Evolutionary conservation across 495 filamentous ascomycete species (phyloP).

Genomic region (Cercophora newfieldiana): DNA sequence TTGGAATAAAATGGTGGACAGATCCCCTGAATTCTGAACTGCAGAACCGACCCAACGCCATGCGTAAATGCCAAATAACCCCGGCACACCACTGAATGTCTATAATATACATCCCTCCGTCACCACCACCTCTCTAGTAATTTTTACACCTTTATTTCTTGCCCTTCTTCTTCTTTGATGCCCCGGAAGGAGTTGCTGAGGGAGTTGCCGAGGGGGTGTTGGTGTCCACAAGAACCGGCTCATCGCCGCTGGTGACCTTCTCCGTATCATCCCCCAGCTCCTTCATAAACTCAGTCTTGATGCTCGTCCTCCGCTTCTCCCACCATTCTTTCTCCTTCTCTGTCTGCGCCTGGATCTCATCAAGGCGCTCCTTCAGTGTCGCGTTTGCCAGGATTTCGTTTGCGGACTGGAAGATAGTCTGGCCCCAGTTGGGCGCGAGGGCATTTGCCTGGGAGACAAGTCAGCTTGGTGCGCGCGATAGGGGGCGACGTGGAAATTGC

Average conservation of each 20-base stretch:
- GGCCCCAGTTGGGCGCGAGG: constrained; percentile 82
- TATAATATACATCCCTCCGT: constrained; percentile 24
- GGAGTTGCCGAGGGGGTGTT: constrained; percentile 56
- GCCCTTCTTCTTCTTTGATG: constrained; percentile 69
- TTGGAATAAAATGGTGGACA: background rate
- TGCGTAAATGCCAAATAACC: constrained; percentile 25
- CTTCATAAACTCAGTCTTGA: constrained; percentile 79
- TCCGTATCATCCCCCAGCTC: constrained; percentile 65
- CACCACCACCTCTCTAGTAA: background rate
- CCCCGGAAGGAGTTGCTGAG: constrained; percentile 43
- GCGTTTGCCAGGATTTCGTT: constrained; percentile 79
- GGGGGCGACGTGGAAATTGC: constrained; percentile 8
- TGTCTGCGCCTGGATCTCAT: constrained; percentile 71
- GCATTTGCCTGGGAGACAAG: constrained; percentile 68
- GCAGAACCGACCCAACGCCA: constrained; percentile 34
- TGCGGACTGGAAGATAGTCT: constrained; percentile 92
- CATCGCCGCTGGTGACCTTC: constrained; percentile 67
- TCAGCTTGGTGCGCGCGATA: constrained; percentile 1
- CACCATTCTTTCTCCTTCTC: constrained; percentile 83
- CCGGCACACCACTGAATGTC: constrained; percentile 6
- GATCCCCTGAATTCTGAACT: constrained; percentile 10
- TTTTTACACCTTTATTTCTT: constrained; percentile 61
- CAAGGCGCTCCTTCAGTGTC: constrained; percentile 69
- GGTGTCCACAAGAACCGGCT: constrained; percentile 79
- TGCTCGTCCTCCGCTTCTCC: constrained; percentile 72